Evolutionary conservation across 257 asterid genomes (phyloP).

Genomic region (Solanum habrochaites): DNA sequence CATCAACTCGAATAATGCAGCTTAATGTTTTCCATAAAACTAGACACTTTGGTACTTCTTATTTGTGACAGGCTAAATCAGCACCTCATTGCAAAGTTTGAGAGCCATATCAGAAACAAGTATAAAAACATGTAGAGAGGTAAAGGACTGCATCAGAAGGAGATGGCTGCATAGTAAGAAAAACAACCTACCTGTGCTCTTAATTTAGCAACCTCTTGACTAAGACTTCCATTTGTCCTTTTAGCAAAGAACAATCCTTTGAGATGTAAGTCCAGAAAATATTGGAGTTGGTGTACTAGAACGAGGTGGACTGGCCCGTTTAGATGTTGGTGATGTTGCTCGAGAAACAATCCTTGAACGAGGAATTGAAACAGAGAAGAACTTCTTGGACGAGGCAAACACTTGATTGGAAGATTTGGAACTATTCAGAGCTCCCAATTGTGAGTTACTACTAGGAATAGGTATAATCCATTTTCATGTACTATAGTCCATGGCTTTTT

Average conservation of each 20-base stretch:
- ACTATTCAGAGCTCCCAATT: constrained; percentile 63
- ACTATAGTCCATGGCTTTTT: no score
- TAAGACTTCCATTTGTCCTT: constrained; percentile 54
- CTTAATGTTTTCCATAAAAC: not conserved
- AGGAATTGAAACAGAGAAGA: constrained; percentile 94
- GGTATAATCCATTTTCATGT: constrained; percentile 11
- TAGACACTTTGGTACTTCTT: not conserved
- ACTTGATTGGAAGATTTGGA: constrained; percentile 80
- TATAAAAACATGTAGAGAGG: not conserved
- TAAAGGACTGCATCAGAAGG: not conserved
- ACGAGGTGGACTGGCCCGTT: constrained; percentile 91
- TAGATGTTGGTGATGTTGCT: constrained; percentile 91
- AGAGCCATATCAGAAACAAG: not conserved
- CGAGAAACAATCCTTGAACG: constrained; percentile 95
- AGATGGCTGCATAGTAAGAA: not conserved
- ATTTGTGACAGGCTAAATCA: not conserved
- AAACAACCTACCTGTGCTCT: constrained; percentile 62
- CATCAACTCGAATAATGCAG: not conserved
- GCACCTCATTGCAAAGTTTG: not conserved
- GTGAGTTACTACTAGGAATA: constrained; percentile 79
- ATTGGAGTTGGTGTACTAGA: constrained; percentile 97
- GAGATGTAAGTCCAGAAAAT: constrained; percentile 85
- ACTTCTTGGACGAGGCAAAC: constrained; percentile 81
- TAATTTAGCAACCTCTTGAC: constrained; percentile 69
- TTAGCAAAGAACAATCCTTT: constrained; percentile 48